These are phyloP conservation scores for Lentinus polychrous DNA, from an alignment of 1,284 basidiomycete species.

Conservation along the genomic window DNA sequence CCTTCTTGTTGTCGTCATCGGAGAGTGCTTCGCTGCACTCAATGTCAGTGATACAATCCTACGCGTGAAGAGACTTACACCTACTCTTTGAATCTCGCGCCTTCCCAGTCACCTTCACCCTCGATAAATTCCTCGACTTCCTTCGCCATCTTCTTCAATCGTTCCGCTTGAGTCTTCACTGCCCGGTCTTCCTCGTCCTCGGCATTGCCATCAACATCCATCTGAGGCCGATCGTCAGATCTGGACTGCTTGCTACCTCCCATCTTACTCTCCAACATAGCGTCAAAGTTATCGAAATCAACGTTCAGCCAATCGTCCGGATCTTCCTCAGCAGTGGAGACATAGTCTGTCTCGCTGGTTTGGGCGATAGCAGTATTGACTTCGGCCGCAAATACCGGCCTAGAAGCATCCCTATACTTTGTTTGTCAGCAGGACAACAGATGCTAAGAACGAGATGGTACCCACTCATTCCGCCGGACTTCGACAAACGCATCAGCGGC, in stretches of 20 bases:
- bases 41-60: constrained; percentile 4
- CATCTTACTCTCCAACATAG: constrained; percentile 43
- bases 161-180: constrained; percentile 58
- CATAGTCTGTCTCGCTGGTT: constrained; percentile 17
- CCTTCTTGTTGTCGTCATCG: constrained; percentile 38
- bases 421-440: not conserved
- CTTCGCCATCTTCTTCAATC: constrained; percentile 68
- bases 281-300: constrained; percentile 58
- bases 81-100: constrained; percentile 84
- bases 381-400: constrained; percentile 67
- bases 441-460: constrained; percentile 8
- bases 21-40: constrained; percentile 51
- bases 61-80: constrained; percentile 21
- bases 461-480: constrained; percentile 60
- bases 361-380: constrained; percentile 59
- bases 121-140: constrained; percentile 86
- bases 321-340: constrained; percentile 42
- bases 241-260: constrained; percentile 17
- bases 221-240: constrained; percentile 19
- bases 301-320: constrained; percentile 70
- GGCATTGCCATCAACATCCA: constrained; percentile 38
- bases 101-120: constrained; percentile 80
- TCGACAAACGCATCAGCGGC: constrained; percentile 66
- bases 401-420: constrained; percentile 40
- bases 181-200: constrained; percentile 33